Percentiles rank a stretch among this genome's conserved stretches.
These are phyloP conservation scores for Zygoascus bituminiphila DNA, from an alignment of 805 yeast species.

Conservation along the genomic window DNA sequence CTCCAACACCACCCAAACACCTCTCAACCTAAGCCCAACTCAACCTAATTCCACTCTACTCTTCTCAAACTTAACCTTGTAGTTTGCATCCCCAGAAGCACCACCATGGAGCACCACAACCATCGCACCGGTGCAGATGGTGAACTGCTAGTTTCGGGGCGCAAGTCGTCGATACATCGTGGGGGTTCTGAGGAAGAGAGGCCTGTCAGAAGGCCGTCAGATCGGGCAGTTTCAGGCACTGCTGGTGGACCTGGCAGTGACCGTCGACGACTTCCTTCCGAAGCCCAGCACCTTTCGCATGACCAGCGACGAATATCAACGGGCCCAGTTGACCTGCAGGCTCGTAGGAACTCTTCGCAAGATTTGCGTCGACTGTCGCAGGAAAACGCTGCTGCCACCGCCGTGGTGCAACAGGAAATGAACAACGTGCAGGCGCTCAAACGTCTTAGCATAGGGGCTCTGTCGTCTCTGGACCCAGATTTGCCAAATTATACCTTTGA, in stretches of 20 bases:
- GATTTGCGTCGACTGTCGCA: conserved; percentile 12
- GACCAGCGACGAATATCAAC: neutral
- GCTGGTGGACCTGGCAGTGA: neutral
- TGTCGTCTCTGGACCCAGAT: conserved; percentile 32
- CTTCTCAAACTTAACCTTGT: too few species aligned
- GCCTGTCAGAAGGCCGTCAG: neutral
- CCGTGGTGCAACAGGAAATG: conserved; percentile 36
- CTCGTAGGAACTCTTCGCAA: conserved; percentile 1
- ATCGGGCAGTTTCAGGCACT: neutral
- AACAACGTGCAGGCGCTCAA: conserved; percentile 33
- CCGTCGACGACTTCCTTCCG: neutral
- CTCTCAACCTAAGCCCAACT: too few species aligned
- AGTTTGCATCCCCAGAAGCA: too few species aligned
- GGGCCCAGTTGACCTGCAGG: neutral
- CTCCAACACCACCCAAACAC: too few species aligned
- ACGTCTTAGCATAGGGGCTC: conserved; percentile 33
- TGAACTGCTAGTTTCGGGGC: neutral
- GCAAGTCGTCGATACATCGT: neutral
- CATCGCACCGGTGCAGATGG: neutral
- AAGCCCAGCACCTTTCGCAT: neutral
- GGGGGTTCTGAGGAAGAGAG: neutral
- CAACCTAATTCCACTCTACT: too few species aligned
- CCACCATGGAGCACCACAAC: neutral
- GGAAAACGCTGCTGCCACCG: conserved; percentile 19
- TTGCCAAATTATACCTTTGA: conserved; percentile 20